A percentile compares a stretch with the other conserved stretches of the same genome.
Evolutionary conservation across 2,329 filamentous ascomycete genomes (phyloP).

Genomic region (Scedosporium minutisporum): DNA sequence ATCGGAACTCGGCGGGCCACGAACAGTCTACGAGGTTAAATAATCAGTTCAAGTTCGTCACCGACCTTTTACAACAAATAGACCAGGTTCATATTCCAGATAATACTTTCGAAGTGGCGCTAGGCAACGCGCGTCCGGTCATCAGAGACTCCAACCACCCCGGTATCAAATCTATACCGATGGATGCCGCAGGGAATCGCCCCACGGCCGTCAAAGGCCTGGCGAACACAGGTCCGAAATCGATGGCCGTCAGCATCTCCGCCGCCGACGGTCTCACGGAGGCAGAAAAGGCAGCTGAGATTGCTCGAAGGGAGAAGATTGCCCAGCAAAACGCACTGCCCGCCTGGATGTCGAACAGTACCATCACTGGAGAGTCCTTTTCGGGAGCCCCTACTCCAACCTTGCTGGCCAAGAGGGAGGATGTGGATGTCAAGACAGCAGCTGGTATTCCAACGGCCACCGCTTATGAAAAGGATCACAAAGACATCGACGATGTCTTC

Average conservation of each 20-base stretch:
- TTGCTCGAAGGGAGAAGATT: conserved; percentile 54
- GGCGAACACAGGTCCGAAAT: conserved; percentile 55
- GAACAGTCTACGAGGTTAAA: conserved; percentile 68
- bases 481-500: conserved; percentile 59
- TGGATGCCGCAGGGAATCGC: conserved; percentile 41
- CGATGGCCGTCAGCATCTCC: conserved; percentile 61
- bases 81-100: conserved; percentile 66
- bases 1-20: conserved; percentile 59
- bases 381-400: conserved; percentile 22
- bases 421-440: conserved; percentile 39
- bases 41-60: conserved; percentile 69
- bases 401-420: conserved; percentile 26
- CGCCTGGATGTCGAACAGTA: conserved; percentile 62
- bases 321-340: conserved; percentile 61
- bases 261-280: conserved; percentile 56
- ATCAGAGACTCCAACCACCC: conserved; percentile 59
- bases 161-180: conserved; percentile 47
- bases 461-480: conserved; percentile 40
- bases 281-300: conserved; percentile 56
- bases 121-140: conserved; percentile 53
- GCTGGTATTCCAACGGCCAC: conserved; percentile 22
- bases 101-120: conserved; percentile 62
- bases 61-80: conserved; percentile 65
- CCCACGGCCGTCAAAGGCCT: conserved; percentile 63
- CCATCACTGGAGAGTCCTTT: conserved; percentile 56